phyloP scores from a whole-genome alignment of 129 eudicot genomes.

The Tagetes patula region DNA sequence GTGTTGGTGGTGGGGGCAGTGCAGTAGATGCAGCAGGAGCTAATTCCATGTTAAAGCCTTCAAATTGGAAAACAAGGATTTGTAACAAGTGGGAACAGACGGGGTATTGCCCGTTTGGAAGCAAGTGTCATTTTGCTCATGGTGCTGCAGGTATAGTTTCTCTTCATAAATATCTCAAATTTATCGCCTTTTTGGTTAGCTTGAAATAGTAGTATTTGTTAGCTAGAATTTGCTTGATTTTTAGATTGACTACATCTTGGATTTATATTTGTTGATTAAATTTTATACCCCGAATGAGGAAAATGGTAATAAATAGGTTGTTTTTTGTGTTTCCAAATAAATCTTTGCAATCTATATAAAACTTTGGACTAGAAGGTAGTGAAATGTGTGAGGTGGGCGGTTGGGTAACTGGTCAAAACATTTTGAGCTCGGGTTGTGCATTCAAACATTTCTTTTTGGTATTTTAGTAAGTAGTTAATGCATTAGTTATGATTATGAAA shows the following conservation, averaged over 20 bases:
- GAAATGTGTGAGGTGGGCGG: background rate
- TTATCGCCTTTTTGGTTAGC: background rate
- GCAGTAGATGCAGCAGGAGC: conserved; percentile 36
- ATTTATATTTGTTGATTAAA: background rate
- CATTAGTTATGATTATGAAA: background rate
- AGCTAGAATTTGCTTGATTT: background rate
- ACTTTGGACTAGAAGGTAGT: background rate
- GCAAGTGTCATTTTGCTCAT: conserved; percentile 98
- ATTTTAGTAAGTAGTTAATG: background rate
- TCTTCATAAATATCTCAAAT: conserved; percentile 14
- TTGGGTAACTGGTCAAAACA: background rate
- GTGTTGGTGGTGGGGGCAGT: conserved; percentile 19
- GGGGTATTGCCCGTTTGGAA: conserved; percentile 94
- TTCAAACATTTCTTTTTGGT: background rate
- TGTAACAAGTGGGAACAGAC: conserved; percentile 99
- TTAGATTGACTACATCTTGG: background rate
- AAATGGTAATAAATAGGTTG: too few species aligned
- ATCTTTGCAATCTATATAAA: background rate
- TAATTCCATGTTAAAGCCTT: conserved; percentile 63
- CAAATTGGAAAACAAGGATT: conserved; percentile 96
- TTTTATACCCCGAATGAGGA: too few species aligned
- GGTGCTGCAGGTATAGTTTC: conserved; percentile 76
- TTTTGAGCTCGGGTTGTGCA: background rate
- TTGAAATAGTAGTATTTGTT: background rate
- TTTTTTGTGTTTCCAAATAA: background rate